These are phyloP conservation scores for Endoconidiophora laricicola DNA, from an alignment of 2,329 filamentous ascomycete species.

Conservation along the genomic window DNA sequence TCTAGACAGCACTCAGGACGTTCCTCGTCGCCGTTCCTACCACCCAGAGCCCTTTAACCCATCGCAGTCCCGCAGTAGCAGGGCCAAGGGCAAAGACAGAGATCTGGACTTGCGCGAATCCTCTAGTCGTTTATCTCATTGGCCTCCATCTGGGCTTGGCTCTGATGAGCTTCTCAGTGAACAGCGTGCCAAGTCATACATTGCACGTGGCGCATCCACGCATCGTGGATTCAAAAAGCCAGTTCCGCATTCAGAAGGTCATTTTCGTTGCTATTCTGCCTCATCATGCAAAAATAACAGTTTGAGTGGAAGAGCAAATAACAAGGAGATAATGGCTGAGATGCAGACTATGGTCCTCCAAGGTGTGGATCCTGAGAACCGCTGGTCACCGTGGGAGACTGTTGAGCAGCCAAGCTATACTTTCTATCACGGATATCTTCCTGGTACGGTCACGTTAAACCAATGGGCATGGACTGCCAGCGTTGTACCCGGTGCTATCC, in stretches of 20 bases:
- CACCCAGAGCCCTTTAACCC: slow-evolving; percentile 12
- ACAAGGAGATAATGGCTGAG: slow-evolving; percentile 31
- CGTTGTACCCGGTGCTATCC: slow-evolving; percentile 35
- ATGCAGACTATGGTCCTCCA: slow-evolving; percentile 38
- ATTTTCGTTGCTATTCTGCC: slow-evolving; percentile 35
- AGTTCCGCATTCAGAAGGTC: slow-evolving; percentile 37
- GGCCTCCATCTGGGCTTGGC: slow-evolving; percentile 38
- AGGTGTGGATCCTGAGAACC: slow-evolving; percentile 18
- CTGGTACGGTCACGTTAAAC: slow-evolving; percentile 57
- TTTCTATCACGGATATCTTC: slow-evolving; percentile 47
- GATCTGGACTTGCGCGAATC: slow-evolving; percentile 6
- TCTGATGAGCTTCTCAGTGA: slow-evolving; percentile 33
- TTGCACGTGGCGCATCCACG: slow-evolving; percentile 39
- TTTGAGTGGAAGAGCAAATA: slow-evolving; percentile 10
- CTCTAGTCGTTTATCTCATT: slow-evolving; percentile 18
- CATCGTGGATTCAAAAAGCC: slow-evolving; percentile 37
- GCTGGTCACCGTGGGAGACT: slow-evolving; percentile 46
- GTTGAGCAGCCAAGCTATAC: slow-evolving; percentile 58
- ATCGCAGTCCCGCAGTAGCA: slow-evolving; percentile 11
- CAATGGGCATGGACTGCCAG: slow-evolving; percentile 48
- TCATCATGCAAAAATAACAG: slow-evolving; percentile 12
- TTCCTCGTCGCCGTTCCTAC: slow-evolving; percentile 9
- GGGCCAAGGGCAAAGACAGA: slow-evolving; percentile 10
- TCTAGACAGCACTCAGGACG: slow-evolving; percentile 4
- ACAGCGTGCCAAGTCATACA: slow-evolving; percentile 38